phyloP scores from a whole-genome alignment of 352 stramenopile species.

The Phytophthora ramorum region DNA sequence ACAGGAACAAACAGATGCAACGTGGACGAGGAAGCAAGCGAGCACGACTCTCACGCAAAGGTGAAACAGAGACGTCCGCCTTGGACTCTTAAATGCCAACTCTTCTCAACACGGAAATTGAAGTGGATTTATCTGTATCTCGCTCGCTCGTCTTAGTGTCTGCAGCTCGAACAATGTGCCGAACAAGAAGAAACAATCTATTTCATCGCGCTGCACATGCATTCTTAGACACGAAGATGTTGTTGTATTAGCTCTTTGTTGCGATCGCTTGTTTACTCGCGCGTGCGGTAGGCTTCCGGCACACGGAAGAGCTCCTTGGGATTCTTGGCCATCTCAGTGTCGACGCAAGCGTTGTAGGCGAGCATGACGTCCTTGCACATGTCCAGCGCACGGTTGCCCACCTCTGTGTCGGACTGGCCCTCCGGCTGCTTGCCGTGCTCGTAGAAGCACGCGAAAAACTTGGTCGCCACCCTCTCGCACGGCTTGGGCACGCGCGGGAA shows the following conservation, averaged over 20 bases:
- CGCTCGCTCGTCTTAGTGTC: slow-evolving; percentile 5
- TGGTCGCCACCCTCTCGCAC: slow-evolving; percentile 71
- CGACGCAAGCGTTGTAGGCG: slow-evolving; percentile 82
- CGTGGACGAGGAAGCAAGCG: neutral
- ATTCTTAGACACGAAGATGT: neutral
- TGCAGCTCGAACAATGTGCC: slow-evolving; percentile 22
- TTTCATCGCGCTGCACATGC: slow-evolving; percentile 9
- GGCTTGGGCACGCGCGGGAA: slow-evolving; percentile 79
- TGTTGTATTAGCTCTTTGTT: slow-evolving; percentile 18
- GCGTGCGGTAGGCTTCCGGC: slow-evolving; percentile 79
- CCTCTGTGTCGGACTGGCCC: slow-evolving; percentile 58
- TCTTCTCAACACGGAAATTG: slow-evolving; percentile 39
- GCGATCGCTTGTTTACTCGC: slow-evolving; percentile 35
- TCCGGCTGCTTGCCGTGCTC: slow-evolving; percentile 77
- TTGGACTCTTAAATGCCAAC: slow-evolving; percentile 37
- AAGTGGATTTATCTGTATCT: slow-evolving; percentile 32
- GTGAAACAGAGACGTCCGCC: slow-evolving; percentile 9
- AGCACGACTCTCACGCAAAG: neutral
- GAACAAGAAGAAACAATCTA: slow-evolving; percentile 38
- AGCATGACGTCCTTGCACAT: slow-evolving; percentile 61
- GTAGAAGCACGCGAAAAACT: slow-evolving; percentile 88
- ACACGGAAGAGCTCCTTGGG: slow-evolving; percentile 85
- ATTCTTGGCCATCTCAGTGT: slow-evolving; percentile 54
- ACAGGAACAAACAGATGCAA: slow-evolving; percentile 22
- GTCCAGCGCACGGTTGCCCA: slow-evolving; percentile 70